Percentiles rank a stretch among this genome's conserved stretches.
These are phyloP conservation scores for Aspergillus eucalypticola DNA, from an alignment of 2,329 filamentous ascomycete genomes.

Conservation along the genomic window DNA sequence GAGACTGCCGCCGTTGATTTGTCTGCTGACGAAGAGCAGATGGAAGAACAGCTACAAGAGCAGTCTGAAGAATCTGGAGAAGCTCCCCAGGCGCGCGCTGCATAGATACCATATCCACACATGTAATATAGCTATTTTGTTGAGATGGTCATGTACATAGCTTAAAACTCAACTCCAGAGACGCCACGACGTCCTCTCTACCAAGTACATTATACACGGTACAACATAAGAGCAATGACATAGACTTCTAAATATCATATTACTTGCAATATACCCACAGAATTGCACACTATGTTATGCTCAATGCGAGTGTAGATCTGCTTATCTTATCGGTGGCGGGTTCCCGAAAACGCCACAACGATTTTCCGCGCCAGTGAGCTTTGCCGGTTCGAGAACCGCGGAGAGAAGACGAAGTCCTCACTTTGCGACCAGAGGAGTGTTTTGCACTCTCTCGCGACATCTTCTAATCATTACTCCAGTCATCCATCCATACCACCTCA, in stretches of 20 bases:
- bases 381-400: slow-evolving; percentile 3
- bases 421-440: slow-evolving; percentile 23
- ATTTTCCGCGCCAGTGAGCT: slow-evolving; percentile 37
- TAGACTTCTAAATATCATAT: too few relatives aligned
- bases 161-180: too few relatives aligned
- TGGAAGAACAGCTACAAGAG: slow-evolving; percentile 7
- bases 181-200: too few relatives aligned
- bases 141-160: too few relatives aligned
- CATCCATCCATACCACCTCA: not conserved
- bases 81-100: not conserved
- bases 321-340: slow-evolving; percentile 39
- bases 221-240: too few relatives aligned
- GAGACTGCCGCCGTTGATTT: slow-evolving; percentile 17
- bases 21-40: slow-evolving; percentile 18
- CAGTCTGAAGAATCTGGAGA: not conserved
- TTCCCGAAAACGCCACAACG: slow-evolving; percentile 30
- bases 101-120: not conserved
- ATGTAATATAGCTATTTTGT: too few relatives aligned
- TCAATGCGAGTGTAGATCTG: not conserved
- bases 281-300: not conserved
- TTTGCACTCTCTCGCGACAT: slow-evolving; percentile 21
- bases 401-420: slow-evolving; percentile 6
- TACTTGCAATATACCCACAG: too few relatives aligned
- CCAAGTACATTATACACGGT: too few relatives aligned
- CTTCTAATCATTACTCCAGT: not conserved